Conservation (phyloP, 1,284 basidiomycete genomes). For the Ganoderma resinaceum region DNA sequence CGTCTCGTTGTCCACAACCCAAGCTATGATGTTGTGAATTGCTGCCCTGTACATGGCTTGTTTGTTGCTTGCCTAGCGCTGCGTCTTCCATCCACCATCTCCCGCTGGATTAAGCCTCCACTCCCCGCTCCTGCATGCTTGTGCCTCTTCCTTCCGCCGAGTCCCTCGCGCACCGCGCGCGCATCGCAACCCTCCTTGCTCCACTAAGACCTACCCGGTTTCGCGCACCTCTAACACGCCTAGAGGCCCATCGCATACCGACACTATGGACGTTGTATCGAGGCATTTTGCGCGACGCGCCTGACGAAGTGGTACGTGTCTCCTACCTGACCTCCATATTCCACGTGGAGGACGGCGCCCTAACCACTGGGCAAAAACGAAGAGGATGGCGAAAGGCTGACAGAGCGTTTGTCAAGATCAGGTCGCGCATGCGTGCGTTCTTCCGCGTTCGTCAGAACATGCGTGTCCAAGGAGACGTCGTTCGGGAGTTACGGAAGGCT, state of each 20-base stretch:
- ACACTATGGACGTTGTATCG: slow-evolving; percentile 81
- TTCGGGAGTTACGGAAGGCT: slow-evolving; percentile 43
- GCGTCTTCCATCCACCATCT: neutral
- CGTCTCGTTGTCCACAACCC: neutral
- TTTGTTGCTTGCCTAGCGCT: neutral
- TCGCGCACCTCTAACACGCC: slow-evolving; percentile 71
- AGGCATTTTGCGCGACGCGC: slow-evolving; percentile 64
- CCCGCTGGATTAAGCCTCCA: neutral
- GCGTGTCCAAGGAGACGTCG: slow-evolving; percentile 33
- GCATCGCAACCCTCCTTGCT: slow-evolving; percentile 60
- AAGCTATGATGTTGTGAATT: neutral
- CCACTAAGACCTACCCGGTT: slow-evolving; percentile 64
- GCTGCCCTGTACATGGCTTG: neutral
- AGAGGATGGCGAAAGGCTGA: neutral
- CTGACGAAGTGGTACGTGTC: slow-evolving; percentile 58
- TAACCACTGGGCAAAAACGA: neutral
- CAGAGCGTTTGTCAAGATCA: slow-evolving; percentile 50
- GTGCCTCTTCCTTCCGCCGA: slow-evolving; percentile 24
- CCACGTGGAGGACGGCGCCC: neutral
- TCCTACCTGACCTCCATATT: neutral
- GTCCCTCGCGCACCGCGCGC: slow-evolving; percentile 59
- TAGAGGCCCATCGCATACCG: slow-evolving; percentile 77
- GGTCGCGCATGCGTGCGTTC: slow-evolving; percentile 58
- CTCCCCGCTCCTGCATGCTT: slow-evolving; percentile 13
- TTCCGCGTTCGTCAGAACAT: slow-evolving; percentile 61